A percentile compares a stretch with the other conserved stretches of the same genome.
These are phyloP conservation scores for Toxicodendron radicans DNA, from an alignment of 345 rosid species.

Conservation along the genomic window DNA sequence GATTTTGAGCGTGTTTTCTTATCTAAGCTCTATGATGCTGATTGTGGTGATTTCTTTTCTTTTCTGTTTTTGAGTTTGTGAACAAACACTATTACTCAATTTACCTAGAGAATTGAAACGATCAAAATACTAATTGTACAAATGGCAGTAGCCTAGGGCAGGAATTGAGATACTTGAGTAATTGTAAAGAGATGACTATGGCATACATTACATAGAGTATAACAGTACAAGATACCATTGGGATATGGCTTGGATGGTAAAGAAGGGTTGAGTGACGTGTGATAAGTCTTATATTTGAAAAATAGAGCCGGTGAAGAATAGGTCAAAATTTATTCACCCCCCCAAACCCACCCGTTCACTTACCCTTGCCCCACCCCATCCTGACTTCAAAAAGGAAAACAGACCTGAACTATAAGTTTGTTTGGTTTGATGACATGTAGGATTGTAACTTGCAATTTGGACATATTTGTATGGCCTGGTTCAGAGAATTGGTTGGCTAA, in stretches of 20 bases:
- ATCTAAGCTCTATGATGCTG: neutral
- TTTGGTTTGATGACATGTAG: conserved; percentile 4
- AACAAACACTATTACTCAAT: neutral
- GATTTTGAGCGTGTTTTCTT: conserved; percentile 7
- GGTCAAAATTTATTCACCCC: neutral
- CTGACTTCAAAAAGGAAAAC: neutral
- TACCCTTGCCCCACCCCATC: neutral
- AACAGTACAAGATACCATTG: neutral
- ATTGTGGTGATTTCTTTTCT: neutral
- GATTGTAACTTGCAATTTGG: neutral
- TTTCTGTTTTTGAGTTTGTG: neutral
- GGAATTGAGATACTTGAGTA: neutral
- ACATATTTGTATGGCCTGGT: neutral
- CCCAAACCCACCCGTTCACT: neutral
- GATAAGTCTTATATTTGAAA: neutral
- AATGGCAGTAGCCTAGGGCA: neutral
- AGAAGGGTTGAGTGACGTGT: neutral
- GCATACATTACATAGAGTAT: neutral
- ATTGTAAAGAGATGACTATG: neutral
- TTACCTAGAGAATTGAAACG: neutral
- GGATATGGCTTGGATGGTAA: neutral
- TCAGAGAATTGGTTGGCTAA: neutral
- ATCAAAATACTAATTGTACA: neutral
- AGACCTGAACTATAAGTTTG: neutral
- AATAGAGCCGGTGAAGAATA: neutral